Evolutionary conservation across 2,329 filamentous ascomycete species (phyloP), one percentile per base, ranked within the genome.

Genomic region (Thelonectria blattea): DNA sequence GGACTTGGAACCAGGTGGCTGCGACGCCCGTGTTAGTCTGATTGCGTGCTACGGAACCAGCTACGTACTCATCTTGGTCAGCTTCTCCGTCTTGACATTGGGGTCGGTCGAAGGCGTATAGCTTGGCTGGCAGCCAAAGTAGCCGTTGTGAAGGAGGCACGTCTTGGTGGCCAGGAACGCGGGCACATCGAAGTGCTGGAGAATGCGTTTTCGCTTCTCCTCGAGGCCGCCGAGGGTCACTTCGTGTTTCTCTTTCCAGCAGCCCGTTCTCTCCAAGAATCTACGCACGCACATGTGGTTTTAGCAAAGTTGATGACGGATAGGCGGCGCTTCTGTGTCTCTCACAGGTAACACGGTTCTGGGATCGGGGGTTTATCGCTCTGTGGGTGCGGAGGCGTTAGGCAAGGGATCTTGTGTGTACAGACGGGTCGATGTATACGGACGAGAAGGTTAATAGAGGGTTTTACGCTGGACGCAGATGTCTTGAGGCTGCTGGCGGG

Each of bases 1-100:
- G 45, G 18, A 37, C 20, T 27, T 45, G 53, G 14, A 56, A 56
- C 53, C 53, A 56, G 15, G 53, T 56, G n/a, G 22, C 53, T 56
- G n/a, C 20, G n/a, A n/a, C 3, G 1, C 3, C 15, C 4, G 11
- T n/a, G 20, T n/a, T 11, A n/a, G 15, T 22, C 18, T 54, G 41
- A 30, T 49, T 24, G n/a, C 10, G 10, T 11, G 15, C 9, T 20
- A 17, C 14, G 20, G 14, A 2, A 8, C 14, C 5, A 8, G 5
- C 3, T 43, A 55, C 52, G n/a, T 49, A 56, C 53, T 56, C 10
- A 49, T 42, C 7, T 30, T 56, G n/a, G 12, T 32, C 22, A 56
- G 22, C 10, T 41, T 30, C 10, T 49, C 20, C 6, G 2, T 32
- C 6, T 45, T 46, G 24, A 49, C 37, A 5, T 56, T 34, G 27